Evolutionary conservation across 2,329 filamentous ascomycete species (phyloP).

Genomic region (Chrysoporthe cubensis): DNA sequence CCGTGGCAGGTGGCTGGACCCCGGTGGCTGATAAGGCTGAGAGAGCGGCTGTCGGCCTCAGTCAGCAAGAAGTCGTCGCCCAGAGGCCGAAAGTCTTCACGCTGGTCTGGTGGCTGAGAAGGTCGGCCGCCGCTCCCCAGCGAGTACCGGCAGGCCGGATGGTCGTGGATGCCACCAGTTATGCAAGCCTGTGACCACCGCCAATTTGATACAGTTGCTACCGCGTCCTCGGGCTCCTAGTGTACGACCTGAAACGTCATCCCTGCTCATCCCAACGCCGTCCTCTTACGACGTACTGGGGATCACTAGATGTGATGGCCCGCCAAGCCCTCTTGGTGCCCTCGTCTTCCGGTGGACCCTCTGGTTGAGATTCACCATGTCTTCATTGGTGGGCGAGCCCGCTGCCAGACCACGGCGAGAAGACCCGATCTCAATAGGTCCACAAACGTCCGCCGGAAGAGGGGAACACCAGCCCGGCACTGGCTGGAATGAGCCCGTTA

Average conservation of each 20-base stretch:
- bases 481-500: not conserved
- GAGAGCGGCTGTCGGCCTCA: not conserved
- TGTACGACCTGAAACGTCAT: slow-evolving; percentile 27
- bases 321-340: too few species aligned
- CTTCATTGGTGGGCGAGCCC: not conserved
- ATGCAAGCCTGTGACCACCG: slow-evolving; percentile 13
- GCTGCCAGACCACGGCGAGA: not conserved
- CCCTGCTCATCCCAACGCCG: slow-evolving; percentile 11
- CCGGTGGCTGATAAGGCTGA: slow-evolving; percentile 11
- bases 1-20: not conserved
- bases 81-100: not conserved
- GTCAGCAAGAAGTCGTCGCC: not conserved
- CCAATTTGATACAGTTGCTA: slow-evolving; percentile 4
- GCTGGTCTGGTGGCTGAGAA: not conserved
- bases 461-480: not conserved
- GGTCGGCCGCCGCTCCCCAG: not conserved
- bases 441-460: not conserved
- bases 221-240: slow-evolving; percentile 15
- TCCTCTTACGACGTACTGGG: not conserved
- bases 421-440: not conserved
- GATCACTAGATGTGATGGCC: too few species aligned
- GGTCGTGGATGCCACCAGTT: not conserved
- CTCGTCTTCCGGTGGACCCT: not conserved
- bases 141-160: not conserved
- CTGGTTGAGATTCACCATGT: not conserved